Evolutionary conservation across 495 filamentous ascomycete genomes (phyloP).

Genomic region (Xylaria intraflava): DNA sequence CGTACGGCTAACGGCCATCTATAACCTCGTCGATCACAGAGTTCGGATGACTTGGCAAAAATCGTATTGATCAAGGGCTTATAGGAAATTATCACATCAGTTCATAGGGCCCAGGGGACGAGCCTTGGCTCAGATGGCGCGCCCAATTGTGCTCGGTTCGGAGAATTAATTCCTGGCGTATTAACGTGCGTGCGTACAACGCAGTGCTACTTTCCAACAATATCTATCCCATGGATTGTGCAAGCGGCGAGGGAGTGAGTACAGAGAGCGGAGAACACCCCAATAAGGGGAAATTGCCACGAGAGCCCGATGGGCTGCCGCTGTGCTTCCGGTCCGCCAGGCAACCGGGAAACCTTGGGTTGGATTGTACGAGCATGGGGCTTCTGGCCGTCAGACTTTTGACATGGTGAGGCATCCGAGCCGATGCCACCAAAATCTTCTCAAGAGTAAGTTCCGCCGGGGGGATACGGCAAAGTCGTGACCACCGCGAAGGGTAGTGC

Average conservation of each 20-base stretch:
- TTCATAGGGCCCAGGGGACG: constrained; percentile 1
- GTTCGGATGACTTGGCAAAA: constrained; percentile 27
- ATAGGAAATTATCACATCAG: not conserved
- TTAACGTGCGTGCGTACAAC: not conserved
- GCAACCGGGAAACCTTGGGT: not conserved
- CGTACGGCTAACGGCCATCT: no score
- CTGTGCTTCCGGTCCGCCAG: no score
- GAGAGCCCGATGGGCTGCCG: not conserved
- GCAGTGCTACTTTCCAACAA: not conserved
- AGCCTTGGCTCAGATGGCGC: constrained; percentile 10
- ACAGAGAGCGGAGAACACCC: not conserved
- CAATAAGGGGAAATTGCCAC: not conserved
- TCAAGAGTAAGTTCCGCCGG: not conserved
- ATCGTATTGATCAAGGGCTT: constrained; percentile 1
- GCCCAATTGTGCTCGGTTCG: constrained; percentile 12
- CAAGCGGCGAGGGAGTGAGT: not conserved
- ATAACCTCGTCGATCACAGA: constrained; percentile 4
- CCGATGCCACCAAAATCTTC: not conserved
- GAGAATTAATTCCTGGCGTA: constrained; percentile 5
- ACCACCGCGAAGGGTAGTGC: no score
- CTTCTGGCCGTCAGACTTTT: not conserved
- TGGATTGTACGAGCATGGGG: not conserved
- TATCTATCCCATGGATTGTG: not conserved
- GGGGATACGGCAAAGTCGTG: not conserved
- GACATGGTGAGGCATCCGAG: not conserved